A percentile compares a stretch with the other conserved stretches of the same genome.
Conservation (phyloP, 2,329 filamentous ascomycete genomes). For the Coniochaeta pulveracea region DNA sequence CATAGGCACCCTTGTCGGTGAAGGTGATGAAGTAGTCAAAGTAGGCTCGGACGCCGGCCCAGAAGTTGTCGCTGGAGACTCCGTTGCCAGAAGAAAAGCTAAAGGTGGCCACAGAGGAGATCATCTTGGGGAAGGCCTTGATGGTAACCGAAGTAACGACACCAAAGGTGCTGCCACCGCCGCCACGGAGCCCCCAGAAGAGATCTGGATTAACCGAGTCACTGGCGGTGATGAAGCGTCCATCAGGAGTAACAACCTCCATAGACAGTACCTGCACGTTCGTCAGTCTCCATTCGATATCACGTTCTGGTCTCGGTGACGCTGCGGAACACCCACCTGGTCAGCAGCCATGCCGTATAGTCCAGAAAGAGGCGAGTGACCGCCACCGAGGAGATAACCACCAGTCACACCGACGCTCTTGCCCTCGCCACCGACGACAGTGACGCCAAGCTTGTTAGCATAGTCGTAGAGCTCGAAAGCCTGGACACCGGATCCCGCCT, state of each 20-base stretch:
- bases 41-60: conserved; percentile 29
- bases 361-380: conserved; percentile 39
- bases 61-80: conserved; percentile 44
- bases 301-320: conserved; percentile 2
- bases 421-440: conserved; percentile 42
- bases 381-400: conserved; percentile 36
- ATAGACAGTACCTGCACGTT: conserved; percentile 34
- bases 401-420: conserved; percentile 38
- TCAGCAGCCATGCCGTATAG: conserved; percentile 38
- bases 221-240: conserved; percentile 27
- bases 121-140: conserved; percentile 13
- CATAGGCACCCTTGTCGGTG: conserved; percentile 38
- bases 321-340: conserved; percentile 24
- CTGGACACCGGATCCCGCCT: conserved; percentile 42
- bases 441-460: conserved; percentile 30
- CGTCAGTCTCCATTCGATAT: too few relatives aligned
- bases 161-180: conserved; percentile 24
- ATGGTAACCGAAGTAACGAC: conserved; percentile 17
- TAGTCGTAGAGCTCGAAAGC: conserved; percentile 38
- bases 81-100: conserved; percentile 28
- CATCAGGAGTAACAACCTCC: conserved; percentile 33
- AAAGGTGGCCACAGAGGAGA: conserved; percentile 11
- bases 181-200: conserved; percentile 36
- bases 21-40: conserved; percentile 35
- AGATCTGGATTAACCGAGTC: conserved; percentile 29